Conservation (phyloP, 2,329 filamentous ascomycete genomes). For the Arachnomyces sp. region DNA sequence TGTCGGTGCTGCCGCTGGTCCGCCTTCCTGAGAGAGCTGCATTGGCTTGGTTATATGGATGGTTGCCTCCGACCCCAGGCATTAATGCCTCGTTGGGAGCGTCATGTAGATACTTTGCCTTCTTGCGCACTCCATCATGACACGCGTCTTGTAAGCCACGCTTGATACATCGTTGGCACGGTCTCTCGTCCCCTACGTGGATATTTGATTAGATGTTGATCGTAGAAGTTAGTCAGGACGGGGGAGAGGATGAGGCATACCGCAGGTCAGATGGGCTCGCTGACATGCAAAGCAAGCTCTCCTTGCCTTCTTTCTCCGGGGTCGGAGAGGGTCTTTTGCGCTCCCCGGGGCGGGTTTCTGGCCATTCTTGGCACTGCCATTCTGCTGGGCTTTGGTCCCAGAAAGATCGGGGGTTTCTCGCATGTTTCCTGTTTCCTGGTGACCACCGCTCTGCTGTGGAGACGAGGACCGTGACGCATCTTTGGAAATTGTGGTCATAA, state of each 20-base stretch:
- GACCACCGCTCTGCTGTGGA: conserved; percentile 27
- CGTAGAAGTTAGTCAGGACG: conserved; percentile 3
- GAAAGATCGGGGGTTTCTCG: conserved; percentile 33
- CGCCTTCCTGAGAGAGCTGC: conserved; percentile 24
- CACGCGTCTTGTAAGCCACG: conserved; percentile 83
- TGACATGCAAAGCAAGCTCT: conserved; percentile 96
- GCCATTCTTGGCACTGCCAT: conserved; percentile 53
- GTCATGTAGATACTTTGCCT: conserved; percentile 98
- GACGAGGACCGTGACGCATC: conserved; percentile 30
- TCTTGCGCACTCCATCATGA: conserved; percentile 94
- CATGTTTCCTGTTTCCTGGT: conserved; percentile 28
- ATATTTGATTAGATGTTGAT: conserved; percentile 13
- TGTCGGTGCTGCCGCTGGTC: conserved; percentile 24
- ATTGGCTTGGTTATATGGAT: conserved; percentile 46
- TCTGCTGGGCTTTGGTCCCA: conserved; percentile 36
- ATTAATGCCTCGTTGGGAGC: conserved; percentile 81
- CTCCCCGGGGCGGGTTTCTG: conserved; percentile 45
- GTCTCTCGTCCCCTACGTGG: conserved; percentile 76
- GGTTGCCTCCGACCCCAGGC: conserved; percentile 70
- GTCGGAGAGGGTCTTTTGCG: conserved; percentile 82
- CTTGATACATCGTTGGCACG: conserved; percentile 90
- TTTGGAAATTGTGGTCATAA: conserved; percentile 27
- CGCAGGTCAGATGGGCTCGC: conserved; percentile 92
- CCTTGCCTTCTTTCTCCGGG: conserved; percentile 89
- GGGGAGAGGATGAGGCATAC: conserved; percentile 53